Conservation (phyloP, 1,284 basidiomycete genomes). For the Limonomyces culmigenus region DNA sequence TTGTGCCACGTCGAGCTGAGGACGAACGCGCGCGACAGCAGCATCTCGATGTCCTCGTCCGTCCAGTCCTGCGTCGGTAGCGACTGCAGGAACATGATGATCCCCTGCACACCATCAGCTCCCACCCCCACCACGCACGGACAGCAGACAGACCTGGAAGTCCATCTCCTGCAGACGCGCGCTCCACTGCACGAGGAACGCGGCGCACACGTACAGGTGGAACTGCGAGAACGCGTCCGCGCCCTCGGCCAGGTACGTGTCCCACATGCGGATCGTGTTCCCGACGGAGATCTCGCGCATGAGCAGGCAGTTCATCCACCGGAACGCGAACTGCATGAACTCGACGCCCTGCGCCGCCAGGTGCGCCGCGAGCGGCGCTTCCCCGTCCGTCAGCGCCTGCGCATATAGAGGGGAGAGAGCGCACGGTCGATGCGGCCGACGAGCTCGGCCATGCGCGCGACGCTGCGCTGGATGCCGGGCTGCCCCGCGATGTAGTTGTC, state of each 20-base stretch:
- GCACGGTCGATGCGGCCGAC: conserved; percentile 83
- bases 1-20: conserved; percentile 90
- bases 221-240: conserved; percentile 93
- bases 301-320: conserved; percentile 96
- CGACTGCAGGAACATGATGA: conserved; percentile 98
- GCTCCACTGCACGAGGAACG: conserved; percentile 87
- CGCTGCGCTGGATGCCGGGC: conserved; percentile 85
- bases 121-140: too few relatives aligned
- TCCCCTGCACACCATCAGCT: conserved; percentile 59
- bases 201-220: conserved; percentile 91
- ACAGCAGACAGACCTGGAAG: conserved; percentile 55
- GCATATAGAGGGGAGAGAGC: conserved; percentile 9
- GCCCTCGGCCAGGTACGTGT: conserved; percentile 94
- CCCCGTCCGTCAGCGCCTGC: background rate
- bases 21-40: conserved; percentile 92
- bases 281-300: conserved; percentile 93
- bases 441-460: conserved; percentile 82
- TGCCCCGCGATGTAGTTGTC: conserved; percentile 95
- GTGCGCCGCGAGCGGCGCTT: conserved; percentile 70
- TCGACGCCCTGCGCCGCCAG: conserved; percentile 83
- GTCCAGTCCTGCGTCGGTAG: conserved; percentile 91
- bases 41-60: conserved; percentile 89
- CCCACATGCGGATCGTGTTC: conserved; percentile 97
- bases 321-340: conserved; percentile 97
- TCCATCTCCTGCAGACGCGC: conserved; percentile 86